Percentiles rank a stretch among this genome's conserved stretches.
Conservation (phyloP, 2,329 filamentous ascomycete genomes). For the Dactylellina drechsleri region DNA sequence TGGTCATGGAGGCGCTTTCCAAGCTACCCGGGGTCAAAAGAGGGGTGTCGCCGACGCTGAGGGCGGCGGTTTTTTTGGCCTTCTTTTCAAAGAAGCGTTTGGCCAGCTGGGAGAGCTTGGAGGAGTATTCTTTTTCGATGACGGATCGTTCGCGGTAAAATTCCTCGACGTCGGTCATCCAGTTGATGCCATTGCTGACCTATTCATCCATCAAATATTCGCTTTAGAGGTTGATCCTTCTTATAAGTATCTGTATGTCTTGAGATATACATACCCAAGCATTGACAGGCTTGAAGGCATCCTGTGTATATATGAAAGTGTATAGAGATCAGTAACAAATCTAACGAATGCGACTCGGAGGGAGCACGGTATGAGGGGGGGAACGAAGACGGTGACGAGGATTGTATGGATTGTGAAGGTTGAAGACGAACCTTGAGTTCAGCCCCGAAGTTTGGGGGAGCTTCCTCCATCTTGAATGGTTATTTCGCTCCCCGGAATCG, state of each 20-base stretch:
- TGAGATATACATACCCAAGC: slow-evolving; percentile 72
- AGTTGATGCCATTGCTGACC: slow-evolving; percentile 85
- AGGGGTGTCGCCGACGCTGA: slow-evolving; percentile 94
- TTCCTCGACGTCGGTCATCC: slow-evolving; percentile 95
- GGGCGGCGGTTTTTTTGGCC: slow-evolving; percentile 81
- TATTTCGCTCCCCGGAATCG: too few relatives aligned
- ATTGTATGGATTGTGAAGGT: background rate
- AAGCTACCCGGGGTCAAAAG: slow-evolving; percentile 93
- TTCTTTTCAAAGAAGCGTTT: slow-evolving; percentile 99
- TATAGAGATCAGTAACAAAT: slow-evolving; percentile 17
- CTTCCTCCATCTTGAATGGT: slow-evolving; percentile 68
- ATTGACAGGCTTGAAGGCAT: slow-evolving; percentile 96
- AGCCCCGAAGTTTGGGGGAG: slow-evolving; percentile 84
- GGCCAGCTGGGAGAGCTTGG: slow-evolving; percentile 84
- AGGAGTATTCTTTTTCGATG: slow-evolving; percentile 96
- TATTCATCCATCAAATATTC: slow-evolving; percentile 58
- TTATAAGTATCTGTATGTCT: too few relatives aligned
- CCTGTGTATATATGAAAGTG: slow-evolving; percentile 66
- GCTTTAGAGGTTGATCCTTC: background rate
- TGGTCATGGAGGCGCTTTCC: slow-evolving; percentile 95
- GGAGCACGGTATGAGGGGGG: background rate
- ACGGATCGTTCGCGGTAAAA: slow-evolving; percentile 95
- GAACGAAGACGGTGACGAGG: background rate
- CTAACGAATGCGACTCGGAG: background rate
- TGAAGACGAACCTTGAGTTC: slow-evolving; percentile 79